phyloP scores from a whole-genome alignment of 2,329 filamentous ascomycete species.

The Arthrinium phaeospermum region DNA sequence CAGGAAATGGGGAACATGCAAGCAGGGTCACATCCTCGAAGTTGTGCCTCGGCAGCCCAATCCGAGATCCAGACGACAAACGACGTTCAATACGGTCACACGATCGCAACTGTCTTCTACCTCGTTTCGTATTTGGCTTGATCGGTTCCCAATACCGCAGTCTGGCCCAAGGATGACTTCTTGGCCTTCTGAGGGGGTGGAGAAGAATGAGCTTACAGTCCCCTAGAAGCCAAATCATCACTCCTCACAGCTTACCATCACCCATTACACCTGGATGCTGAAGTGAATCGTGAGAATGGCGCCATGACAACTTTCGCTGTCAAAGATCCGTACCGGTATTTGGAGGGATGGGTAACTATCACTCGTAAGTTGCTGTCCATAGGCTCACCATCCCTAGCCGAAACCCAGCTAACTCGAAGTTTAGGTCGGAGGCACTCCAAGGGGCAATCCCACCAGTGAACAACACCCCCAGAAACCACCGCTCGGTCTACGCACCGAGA shows the following conservation, averaged over 20 bases:
- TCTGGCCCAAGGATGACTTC: not conserved
- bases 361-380: slow-evolving; percentile 59
- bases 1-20: no score
- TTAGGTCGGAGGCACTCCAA: slow-evolving; percentile 69
- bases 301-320: slow-evolving; percentile 43
- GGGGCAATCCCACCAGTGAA: slow-evolving; percentile 69
- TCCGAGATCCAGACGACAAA: not conserved
- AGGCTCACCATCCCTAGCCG: not conserved
- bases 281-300: slow-evolving; percentile 28
- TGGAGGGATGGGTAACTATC: slow-evolving; percentile 70
- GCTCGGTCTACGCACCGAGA: slow-evolving; percentile 73
- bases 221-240: not conserved
- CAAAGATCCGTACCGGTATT: slow-evolving; percentile 62
- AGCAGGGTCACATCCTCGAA: not conserved
- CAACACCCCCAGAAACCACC: slow-evolving; percentile 76
- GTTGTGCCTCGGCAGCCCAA: not conserved
- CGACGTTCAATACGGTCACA: not conserved
- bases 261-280: not conserved
- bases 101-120: not conserved
- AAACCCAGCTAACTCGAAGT: not conserved
- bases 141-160: not conserved
- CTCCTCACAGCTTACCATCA: not conserved
- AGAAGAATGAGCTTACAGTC: not conserved
- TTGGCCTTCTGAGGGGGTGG: not conserved
- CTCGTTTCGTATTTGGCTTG: not conserved